Conservation (phyloP, 2,329 filamentous ascomycete species). For the Lasiodiplodia sp. region DNA sequence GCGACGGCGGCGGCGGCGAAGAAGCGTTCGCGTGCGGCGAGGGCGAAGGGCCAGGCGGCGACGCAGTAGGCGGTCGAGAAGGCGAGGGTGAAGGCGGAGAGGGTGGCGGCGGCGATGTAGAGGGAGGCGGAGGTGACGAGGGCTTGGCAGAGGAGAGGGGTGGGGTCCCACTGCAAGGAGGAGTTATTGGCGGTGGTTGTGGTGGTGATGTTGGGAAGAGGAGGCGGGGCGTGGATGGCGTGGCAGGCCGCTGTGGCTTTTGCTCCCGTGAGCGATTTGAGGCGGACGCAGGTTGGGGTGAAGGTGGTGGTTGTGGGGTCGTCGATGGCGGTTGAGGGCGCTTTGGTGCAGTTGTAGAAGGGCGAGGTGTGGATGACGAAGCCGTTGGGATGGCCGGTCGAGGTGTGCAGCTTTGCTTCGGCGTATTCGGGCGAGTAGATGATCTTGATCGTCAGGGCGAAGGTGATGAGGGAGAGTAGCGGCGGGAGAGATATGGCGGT, state of each 20-base stretch:
- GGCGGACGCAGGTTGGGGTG: background rate
- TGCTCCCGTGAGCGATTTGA: conserved; percentile 12
- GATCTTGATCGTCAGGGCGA: conserved; percentile 5
- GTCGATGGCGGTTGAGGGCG: conserved; percentile 11
- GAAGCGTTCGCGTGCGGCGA: background rate
- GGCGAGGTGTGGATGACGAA: conserved; percentile 12
- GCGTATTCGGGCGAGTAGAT: conserved; percentile 18
- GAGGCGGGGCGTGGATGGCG: background rate
- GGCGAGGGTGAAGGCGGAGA: conserved; percentile 10
- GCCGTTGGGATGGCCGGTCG: conserved; percentile 4
- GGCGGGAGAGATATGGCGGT: conserved; percentile 5
- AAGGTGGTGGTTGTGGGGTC: background rate
- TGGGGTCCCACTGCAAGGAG: too few species aligned
- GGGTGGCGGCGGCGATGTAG: conserved; percentile 6
- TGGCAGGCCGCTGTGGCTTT: conserved; percentile 11
- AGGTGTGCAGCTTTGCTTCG: conserved; percentile 1
- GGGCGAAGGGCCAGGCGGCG: conserved; percentile 11
- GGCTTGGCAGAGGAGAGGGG: conserved; percentile 12
- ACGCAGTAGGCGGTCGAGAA: background rate
- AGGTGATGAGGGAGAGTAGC: conserved; percentile 18
- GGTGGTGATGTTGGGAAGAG: too few species aligned
- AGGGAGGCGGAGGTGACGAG: conserved; percentile 14
- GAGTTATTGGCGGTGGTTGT: too few species aligned
- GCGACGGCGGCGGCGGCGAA: background rate
- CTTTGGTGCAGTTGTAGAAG: conserved; percentile 27